Percentiles rank a stretch among this genome's conserved stretches.
Evolutionary conservation across 2,329 filamentous ascomycete species (phyloP).

Genomic region (Aspergillus latus): DNA sequence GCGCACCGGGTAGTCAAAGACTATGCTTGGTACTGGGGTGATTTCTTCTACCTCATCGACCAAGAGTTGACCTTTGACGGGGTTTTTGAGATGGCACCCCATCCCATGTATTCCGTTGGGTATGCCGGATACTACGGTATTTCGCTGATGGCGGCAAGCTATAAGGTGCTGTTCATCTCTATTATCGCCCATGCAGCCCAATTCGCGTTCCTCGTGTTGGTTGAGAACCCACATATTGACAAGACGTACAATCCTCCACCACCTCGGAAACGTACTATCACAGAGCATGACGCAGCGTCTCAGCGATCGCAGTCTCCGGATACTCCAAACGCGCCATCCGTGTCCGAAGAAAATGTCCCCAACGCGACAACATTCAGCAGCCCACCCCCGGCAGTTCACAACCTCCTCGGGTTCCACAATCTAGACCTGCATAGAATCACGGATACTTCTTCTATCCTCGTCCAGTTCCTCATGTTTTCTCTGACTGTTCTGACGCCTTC

Average conservation of each 20-base stretch:
- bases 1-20: slow-evolving; percentile 98
- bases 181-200: slow-evolving; percentile 92
- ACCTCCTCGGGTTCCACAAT: slow-evolving; percentile 78
- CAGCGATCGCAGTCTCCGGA: slow-evolving; percentile 32
- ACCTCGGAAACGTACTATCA: slow-evolving; percentile 57
- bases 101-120: slow-evolving; percentile 98
- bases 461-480: slow-evolving; percentile 72
- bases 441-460: slow-evolving; percentile 75
- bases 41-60: slow-evolving; percentile 98
- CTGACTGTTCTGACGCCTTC: slow-evolving; percentile 75
- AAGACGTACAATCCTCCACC: slow-evolving; percentile 93
- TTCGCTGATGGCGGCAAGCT: slow-evolving; percentile 96
- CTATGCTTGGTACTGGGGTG: slow-evolving; percentile 99
- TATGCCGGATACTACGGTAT: slow-evolving; percentile 98
- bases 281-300: slow-evolving; percentile 32
- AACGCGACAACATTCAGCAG: slow-evolving; percentile 45
- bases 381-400: slow-evolving; percentile 71
- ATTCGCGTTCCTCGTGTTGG: slow-evolving; percentile 84
- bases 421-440: slow-evolving; percentile 85
- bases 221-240: slow-evolving; percentile 97
- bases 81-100: slow-evolving; percentile 97
- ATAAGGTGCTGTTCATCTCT: slow-evolving; percentile 95
- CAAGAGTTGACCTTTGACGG: slow-evolving; percentile 97
- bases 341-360: slow-evolving; percentile 36
- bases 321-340: slow-evolving; percentile 34